Evolutionary conservation across 179 eudicot genomes (phyloP), one percentile per base, ranked within the genome.

Genomic region (Carnegiea gigantea): DNA sequence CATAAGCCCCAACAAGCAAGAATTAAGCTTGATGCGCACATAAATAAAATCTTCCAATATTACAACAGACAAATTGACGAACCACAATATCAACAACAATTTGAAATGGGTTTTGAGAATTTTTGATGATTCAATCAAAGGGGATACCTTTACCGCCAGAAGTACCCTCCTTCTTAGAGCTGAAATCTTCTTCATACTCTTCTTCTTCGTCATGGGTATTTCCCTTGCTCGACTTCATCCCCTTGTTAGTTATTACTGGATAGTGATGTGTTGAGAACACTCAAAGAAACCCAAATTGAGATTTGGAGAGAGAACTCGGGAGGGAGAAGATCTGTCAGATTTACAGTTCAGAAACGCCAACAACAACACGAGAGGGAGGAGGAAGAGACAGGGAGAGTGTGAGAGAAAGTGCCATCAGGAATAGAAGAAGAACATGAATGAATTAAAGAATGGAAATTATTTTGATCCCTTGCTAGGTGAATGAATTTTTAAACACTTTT

Each of bases 321-420:
- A 67, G 72, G 38, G 40, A 13, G 72, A 67, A 67, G 72, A 67
- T 67, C 72, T 67, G 38, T 26, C 26, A 13, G 72, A 67, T 67
- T 67, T 5, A 10, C 72, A 26, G 72, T 12, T 26, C 72, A 67
- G 72, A 67, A 67, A 0, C 8, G 53, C 15, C 53, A 48, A 17
- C 62, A 6, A 5, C 62, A 57, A 4, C 44, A 40, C 44, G 62
- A 57, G 23, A 57, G n/a, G 62, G 5, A 57, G 21, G 62, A 57
- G 62, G 17, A 18, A 57, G 62, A 18, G 62, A 13, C 53, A 48
- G 12, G 9, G 2, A 48, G 53, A 11, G 14, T 13, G 68, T n/a
- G 68, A 24, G 36, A 67, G 72, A 67, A 28, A 67, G 28, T 62
- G n/a, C 6, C 62, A 62, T 11, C 17, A 67, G 72, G 72, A 28